Evolutionary conservation across 768 basidiomycete species (phyloP), one percentile per base, ranked within the genome.

Genomic region (Tephrocybe sp.): DNA sequence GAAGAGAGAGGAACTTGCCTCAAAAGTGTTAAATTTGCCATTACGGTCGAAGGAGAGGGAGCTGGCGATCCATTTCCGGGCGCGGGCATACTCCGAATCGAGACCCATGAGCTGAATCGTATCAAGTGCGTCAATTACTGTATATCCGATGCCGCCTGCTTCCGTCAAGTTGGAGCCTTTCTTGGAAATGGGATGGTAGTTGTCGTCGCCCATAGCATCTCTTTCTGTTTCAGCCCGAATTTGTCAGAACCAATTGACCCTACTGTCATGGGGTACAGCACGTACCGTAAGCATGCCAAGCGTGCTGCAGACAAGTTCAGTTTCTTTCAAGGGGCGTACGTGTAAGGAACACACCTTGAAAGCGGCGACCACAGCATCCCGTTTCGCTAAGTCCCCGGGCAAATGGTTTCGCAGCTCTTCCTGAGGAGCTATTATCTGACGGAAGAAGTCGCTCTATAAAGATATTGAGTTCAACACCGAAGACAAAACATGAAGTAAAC

Each of bases 121-220:
- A 68, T 97, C 94, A 3, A 97, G 76, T 0, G 91, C 80, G 58
- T 97, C 94, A 44, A 88, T 76, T 38, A 98, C 83, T n/a, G 84
- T 90, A 63, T 93, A 94, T 27, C 94, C 94, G 40, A 97, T 86
- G 8, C 89, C 86, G 13, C 91, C 91, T 1, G 79, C 80, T 1
- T 69, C 61, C 0, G 87, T 86, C 22, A 97, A 74, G 62, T 98
- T 94, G 7, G 82, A 77, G 1, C 95, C 94, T 15, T 64, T 71
- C 50, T 77, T 77, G 27, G 79, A 77, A 21, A 97, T 75, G 0
- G 95, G 94, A 59, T 94, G 90, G 59, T 93, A 97, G 62, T 95
- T 91, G 69, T 97, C 94, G 45, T 76, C 75, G 3, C 94, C 94
- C 83, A 93, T 94, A 5, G 94, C 94, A 62, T 97, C 85, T 53